Conservation (phyloP, 2,329 filamentous ascomycete species). For the Verticillium zaregamsianum region DNA sequence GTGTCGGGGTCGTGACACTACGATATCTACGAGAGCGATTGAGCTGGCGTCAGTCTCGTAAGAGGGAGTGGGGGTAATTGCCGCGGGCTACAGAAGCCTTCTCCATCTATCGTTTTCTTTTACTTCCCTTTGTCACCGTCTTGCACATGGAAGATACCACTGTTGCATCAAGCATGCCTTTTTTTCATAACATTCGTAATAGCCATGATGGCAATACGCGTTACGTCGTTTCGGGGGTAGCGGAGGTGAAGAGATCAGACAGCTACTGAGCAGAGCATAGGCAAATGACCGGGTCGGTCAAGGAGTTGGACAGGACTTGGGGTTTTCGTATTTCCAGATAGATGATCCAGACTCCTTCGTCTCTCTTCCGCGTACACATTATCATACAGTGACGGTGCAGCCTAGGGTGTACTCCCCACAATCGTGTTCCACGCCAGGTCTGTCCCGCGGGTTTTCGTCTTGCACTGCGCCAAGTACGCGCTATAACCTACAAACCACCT, state of each 20-base stretch:
- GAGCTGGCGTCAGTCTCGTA: neutral
- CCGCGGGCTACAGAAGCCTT: neutral
- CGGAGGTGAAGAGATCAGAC: neutral
- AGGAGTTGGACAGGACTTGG: neutral
- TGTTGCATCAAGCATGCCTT: constrained; percentile 30
- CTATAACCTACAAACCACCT: neutral
- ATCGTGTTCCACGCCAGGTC: neutral
- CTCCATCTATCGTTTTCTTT: constrained; percentile 8
- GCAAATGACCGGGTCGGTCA: neutral
- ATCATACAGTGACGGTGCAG: neutral
- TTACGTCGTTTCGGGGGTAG: neutral
- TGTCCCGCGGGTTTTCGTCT: neutral
- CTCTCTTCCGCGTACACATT: neutral
- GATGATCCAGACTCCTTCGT: neutral
- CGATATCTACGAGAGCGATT: neutral
- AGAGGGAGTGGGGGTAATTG: neutral
- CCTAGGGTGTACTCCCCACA: neutral
- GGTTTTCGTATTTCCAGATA: neutral
- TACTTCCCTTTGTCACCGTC: constrained; percentile 5
- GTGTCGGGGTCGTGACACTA: neutral
- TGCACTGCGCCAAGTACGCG: neutral
- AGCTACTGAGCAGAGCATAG: neutral
- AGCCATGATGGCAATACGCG: neutral
- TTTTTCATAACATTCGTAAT: neutral
- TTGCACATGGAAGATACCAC: constrained; percentile 37